phyloP scores from a whole-genome alignment of 2,329 filamentous ascomycete species.

The Didymella glomerata region DNA sequence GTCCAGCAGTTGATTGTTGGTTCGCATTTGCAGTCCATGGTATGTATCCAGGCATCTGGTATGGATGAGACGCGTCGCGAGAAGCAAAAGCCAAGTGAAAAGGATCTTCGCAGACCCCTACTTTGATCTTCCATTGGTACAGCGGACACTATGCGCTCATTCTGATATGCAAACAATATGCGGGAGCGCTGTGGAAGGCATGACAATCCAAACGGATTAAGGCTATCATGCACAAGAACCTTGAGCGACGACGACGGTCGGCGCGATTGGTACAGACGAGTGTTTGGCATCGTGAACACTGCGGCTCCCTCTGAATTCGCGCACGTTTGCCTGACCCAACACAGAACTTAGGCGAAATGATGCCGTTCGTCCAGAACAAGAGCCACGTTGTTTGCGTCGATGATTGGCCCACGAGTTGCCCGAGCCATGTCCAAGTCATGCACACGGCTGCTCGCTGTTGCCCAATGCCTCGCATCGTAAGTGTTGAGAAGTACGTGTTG shows the following conservation, averaged over 20 bases:
- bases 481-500: constrained; percentile 27
- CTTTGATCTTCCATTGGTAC: constrained; percentile 28
- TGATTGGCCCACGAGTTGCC: constrained; percentile 45
- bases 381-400: constrained; percentile 30
- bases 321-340: constrained; percentile 12
- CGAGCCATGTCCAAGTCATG: constrained; percentile 46
- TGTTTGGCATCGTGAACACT: constrained; percentile 28
- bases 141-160: constrained; percentile 29
- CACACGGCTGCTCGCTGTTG: constrained; percentile 41
- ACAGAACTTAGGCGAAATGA: constrained; percentile 14
- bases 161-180: constrained; percentile 39
- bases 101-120: constrained; percentile 10
- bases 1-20: background rate
- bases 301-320: constrained; percentile 13
- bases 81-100: constrained; percentile 13
- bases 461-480: constrained; percentile 42
- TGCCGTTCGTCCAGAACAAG: constrained; percentile 25
- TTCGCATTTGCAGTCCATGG: too few species aligned
- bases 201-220: constrained; percentile 31
- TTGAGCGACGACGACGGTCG: constrained; percentile 23
- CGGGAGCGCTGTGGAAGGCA: constrained; percentile 41
- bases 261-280: constrained; percentile 31
- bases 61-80: background rate
- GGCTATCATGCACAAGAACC: constrained; percentile 26
- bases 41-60: background rate